Conservation (phyloP, 306 rosid genomes). For the Potentilla sterilis region DNA sequence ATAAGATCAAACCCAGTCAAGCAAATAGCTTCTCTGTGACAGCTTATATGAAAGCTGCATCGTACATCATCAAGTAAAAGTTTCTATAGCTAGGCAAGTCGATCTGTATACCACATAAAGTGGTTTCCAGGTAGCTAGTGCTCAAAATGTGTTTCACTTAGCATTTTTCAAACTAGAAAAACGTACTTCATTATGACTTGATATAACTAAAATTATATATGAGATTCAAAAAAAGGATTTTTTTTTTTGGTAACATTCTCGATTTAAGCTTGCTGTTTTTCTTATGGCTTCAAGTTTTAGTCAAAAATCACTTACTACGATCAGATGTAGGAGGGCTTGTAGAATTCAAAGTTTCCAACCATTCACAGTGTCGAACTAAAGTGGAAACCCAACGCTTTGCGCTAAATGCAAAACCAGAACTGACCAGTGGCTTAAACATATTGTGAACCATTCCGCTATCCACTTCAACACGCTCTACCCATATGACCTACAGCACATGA, state of each 20-base stretch:
- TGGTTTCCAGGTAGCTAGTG: background rate
- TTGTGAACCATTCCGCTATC: constrained; percentile 31
- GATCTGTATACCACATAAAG: too few species aligned
- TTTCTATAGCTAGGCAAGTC: too few species aligned
- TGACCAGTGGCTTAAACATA: constrained; percentile 27
- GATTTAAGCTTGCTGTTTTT: background rate
- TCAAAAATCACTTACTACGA: constrained; percentile 27
- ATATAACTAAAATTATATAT: too few species aligned
- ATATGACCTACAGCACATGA: constrained; percentile 35
- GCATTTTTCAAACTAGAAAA: too few species aligned
- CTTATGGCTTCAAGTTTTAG: background rate
- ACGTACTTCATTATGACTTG: too few species aligned
- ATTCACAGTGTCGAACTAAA: constrained; percentile 32
- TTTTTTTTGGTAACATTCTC: background rate
- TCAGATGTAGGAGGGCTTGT: constrained; percentile 8
- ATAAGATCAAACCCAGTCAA: background rate
- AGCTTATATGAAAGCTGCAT: too few species aligned
- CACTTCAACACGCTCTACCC: constrained; percentile 63
- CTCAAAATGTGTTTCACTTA: background rate
- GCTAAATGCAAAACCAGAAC: constrained; percentile 48
- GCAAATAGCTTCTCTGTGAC: background rate
- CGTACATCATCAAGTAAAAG: too few species aligned
- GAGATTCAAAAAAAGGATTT: background rate
- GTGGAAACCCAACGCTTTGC: constrained; percentile 56
- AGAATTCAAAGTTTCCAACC: constrained; percentile 15